Conservation (phyloP, 768 basidiomycete genomes). For the Pisolithus orientalis region DNA sequence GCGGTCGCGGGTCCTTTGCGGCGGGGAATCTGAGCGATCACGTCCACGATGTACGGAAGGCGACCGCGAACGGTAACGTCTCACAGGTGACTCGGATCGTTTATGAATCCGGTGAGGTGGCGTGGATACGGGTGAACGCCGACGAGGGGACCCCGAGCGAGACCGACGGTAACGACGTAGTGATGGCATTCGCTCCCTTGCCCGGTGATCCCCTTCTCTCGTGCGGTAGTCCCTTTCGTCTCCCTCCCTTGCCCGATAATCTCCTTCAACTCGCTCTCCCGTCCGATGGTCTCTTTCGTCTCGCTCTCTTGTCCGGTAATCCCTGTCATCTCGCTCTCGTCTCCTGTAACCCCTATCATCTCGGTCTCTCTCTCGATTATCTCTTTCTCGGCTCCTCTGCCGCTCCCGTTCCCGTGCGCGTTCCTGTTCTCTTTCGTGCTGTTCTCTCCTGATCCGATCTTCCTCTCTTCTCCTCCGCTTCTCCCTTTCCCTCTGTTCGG, state of each 20-base stretch:
- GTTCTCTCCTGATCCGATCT: conserved; percentile 53
- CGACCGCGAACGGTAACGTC: conserved; percentile 29
- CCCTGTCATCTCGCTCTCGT: not conserved
- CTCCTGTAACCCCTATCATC: conserved; percentile 18
- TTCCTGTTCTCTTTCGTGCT: conserved; percentile 25
- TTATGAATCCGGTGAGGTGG: conserved; percentile 31
- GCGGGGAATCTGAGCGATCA: conserved; percentile 14
- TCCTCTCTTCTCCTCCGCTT: conserved; percentile 69
- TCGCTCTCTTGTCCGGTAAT: conserved; percentile 7
- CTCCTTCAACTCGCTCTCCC: too few species aligned
- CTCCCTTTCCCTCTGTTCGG: conserved; percentile 69
- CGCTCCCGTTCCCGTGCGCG: conserved; percentile 9
- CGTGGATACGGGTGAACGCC: conserved; percentile 30
- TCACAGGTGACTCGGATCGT: conserved; percentile 30
- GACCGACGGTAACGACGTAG: conserved; percentile 33
- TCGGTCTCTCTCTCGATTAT: not conserved
- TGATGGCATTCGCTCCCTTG: conserved; percentile 37
- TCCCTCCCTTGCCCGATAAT: too few species aligned
- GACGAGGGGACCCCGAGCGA: conserved; percentile 27
- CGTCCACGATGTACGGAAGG: conserved; percentile 28
- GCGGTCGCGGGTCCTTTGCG: conserved; percentile 17
- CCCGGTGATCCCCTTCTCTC: too few species aligned
- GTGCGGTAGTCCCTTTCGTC: too few species aligned
- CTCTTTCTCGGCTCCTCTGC: conserved; percentile 40
- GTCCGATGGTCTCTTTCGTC: too few species aligned